These are phyloP conservation scores for Drechslera avenae DNA, from an alignment of 2,329 filamentous ascomycete species.

Conservation along the genomic window DNA sequence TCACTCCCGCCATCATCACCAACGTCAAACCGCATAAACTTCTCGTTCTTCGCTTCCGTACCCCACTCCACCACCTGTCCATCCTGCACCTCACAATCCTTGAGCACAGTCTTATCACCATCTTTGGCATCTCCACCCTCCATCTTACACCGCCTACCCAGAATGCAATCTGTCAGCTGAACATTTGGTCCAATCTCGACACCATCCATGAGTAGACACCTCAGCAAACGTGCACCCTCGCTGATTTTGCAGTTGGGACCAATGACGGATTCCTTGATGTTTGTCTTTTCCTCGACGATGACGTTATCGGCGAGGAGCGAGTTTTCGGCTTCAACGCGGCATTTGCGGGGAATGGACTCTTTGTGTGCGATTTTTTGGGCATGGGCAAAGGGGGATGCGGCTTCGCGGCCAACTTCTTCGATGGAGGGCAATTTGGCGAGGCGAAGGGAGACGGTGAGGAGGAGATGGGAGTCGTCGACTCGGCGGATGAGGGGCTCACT, in stretches of 20 bases:
- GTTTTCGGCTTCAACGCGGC: constrained; percentile 81
- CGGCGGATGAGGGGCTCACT: constrained; percentile 73
- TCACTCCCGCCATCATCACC: constrained; percentile 46
- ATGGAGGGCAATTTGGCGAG: constrained; percentile 81
- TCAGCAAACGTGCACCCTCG: constrained; percentile 81
- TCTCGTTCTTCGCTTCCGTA: constrained; percentile 67
- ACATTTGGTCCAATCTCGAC: constrained; percentile 83
- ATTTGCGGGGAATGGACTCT: constrained; percentile 77
- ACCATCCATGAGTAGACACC: constrained; percentile 92
- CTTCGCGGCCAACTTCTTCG: constrained; percentile 62
- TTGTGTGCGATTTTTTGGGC: constrained; percentile 80
- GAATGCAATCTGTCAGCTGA: constrained; percentile 83
- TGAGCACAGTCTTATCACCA: constrained; percentile 62
- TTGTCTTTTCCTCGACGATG: constrained; percentile 82
- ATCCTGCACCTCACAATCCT: constrained; percentile 91
- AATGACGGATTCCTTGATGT: constrained; percentile 91
- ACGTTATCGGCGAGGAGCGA: constrained; percentile 87
- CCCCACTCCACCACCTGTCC: constrained; percentile 80
- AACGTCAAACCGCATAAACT: constrained; percentile 61
- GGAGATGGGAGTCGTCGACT: constrained; percentile 82
- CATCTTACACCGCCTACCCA: constrained; percentile 80
- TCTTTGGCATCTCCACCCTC: constrained; percentile 70
- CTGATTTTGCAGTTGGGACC: constrained; percentile 86
- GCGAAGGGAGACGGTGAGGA: constrained; percentile 80
- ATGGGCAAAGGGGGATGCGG: constrained; percentile 75